Evolutionary conservation across 148 eudicot species (phyloP).

Genomic region (Vaccinium macrocarpon): DNA sequence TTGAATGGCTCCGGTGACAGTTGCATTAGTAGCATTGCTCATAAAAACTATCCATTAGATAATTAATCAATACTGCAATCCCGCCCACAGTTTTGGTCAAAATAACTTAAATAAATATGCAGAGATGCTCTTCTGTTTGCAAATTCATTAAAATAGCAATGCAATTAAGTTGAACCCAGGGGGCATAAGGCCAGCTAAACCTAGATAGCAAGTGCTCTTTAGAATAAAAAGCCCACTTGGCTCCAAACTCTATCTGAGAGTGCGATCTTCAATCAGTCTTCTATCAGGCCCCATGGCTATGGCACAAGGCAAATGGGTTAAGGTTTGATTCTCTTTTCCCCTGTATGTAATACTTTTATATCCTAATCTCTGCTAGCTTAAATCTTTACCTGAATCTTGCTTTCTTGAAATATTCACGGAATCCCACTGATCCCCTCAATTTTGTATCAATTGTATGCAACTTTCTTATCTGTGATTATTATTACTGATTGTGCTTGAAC

Average conservation of each 20-base stretch:
- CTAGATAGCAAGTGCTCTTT: background rate
- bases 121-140: background rate
- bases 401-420: background rate
- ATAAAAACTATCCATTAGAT: background rate
- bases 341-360: background rate
- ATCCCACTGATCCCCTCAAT: background rate
- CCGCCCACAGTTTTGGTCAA: background rate
- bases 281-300: constrained; percentile 19
- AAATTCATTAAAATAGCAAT: background rate
- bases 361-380: background rate
- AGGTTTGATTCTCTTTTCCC: constrained; percentile 24
- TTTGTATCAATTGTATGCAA: background rate
- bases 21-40: too few relatives aligned
- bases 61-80: background rate
- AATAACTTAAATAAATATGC: background rate
- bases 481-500: background rate
- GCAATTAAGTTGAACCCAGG: background rate
- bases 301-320: constrained; percentile 42
- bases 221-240: background rate
- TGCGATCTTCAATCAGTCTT: background rate
- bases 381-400: background rate
- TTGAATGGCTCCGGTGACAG: too few relatives aligned
- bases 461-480: background rate
- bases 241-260: background rate
- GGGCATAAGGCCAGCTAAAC: background rate